Evolutionary conservation across 2,329 filamentous ascomycete species (phyloP).

Genomic region (Claviceps digitariae): DNA sequence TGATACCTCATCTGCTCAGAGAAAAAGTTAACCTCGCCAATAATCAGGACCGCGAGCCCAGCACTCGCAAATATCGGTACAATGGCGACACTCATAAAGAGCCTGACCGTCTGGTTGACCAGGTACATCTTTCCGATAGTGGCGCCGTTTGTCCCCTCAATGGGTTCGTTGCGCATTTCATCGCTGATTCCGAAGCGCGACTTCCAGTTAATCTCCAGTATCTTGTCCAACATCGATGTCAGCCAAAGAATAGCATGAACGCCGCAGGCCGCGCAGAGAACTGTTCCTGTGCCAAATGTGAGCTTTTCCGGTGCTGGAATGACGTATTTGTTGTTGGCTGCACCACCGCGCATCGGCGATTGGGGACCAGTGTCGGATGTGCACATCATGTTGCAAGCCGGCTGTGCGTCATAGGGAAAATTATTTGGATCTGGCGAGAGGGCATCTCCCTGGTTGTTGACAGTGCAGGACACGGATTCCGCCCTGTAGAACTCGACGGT

Average conservation of each 20-base stretch:
- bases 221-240: conserved; percentile 49
- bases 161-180: conserved; percentile 23
- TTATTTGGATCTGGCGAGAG: conserved; percentile 19
- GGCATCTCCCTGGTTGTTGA: conserved; percentile 23
- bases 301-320: conserved; percentile 42
- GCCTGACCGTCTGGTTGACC: conserved; percentile 40
- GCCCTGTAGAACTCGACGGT: conserved; percentile 51
- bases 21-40: conserved; percentile 53
- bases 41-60: conserved; percentile 43
- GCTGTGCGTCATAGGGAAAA: conserved; percentile 30
- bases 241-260: conserved; percentile 50
- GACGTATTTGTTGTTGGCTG: conserved; percentile 48
- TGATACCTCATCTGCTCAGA: conserved; percentile 41
- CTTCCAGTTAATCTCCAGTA: conserved; percentile 48
- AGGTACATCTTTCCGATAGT: conserved; percentile 37
- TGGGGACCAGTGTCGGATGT: conserved; percentile 29
- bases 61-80: conserved; percentile 45
- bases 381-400: conserved; percentile 35
- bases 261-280: conserved; percentile 50
- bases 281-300: conserved; percentile 44
- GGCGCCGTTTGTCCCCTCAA: conserved; percentile 41
- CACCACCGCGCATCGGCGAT: conserved; percentile 40
- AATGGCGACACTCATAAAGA: conserved; percentile 41
- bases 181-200: conserved; percentile 19
- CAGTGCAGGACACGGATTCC: conserved; percentile 27